Percentiles rank a stretch among this genome's conserved stretches.
Evolutionary conservation across 2,329 filamentous ascomycete genomes (phyloP).

Genomic region (Tolypocladium sp.): DNA sequence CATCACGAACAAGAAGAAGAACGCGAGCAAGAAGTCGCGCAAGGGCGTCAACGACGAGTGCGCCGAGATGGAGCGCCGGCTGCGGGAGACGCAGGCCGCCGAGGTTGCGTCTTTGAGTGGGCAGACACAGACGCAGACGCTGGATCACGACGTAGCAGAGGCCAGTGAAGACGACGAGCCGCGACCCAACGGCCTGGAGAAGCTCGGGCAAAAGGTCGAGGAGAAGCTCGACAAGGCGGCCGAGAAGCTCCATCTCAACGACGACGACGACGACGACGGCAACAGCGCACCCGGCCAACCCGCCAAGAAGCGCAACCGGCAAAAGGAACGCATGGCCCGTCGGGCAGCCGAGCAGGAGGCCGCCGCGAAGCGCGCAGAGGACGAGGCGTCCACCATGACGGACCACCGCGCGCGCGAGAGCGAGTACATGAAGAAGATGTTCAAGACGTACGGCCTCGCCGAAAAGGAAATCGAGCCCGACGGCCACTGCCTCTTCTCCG

Average conservation of each 20-base stretch:
- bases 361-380: conserved; percentile 54
- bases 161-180: neutral
- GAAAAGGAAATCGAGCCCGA: conserved; percentile 81
- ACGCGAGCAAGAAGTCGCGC: conserved; percentile 78
- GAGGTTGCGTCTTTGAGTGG: conserved; percentile 42
- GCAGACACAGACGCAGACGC: conserved; percentile 8
- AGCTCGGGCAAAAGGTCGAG: neutral
- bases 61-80: conserved; percentile 55
- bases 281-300: neutral
- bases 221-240: conserved; percentile 5
- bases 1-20: conserved; percentile 93
- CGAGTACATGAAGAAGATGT: conserved; percentile 57
- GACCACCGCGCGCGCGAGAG: conserved; percentile 65
- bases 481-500: conserved; percentile 91
- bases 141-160: neutral
- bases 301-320: conserved; percentile 72
- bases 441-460: conserved; percentile 52
- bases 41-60: conserved; percentile 72
- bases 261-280: neutral
- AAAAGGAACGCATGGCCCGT: conserved; percentile 83
- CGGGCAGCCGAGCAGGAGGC: conserved; percentile 79
- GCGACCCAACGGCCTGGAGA: neutral
- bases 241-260: conserved; percentile 1
- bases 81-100: conserved; percentile 57
- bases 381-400: conserved; percentile 67